Base-by-base conservation (phyloP, 164 flowering plant species). In the Aristolochia californica region DNA sequence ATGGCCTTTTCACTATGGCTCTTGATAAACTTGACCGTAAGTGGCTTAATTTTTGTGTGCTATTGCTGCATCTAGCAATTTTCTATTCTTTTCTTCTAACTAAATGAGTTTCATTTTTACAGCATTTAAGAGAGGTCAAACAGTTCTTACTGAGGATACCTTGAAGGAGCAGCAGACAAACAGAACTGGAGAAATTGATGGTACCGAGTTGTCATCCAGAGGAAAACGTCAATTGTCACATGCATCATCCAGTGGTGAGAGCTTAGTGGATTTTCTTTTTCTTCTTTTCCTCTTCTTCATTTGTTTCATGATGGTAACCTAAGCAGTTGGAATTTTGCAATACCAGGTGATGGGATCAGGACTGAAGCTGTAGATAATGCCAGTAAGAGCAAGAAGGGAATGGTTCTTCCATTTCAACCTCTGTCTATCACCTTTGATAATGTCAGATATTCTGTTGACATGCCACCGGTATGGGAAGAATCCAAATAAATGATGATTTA, bases 401-500 rank as follows among this genome's bases (percentile, higher is more conserved):
- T 80, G 80, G 72, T 80, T 65, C 77, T 80, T 61, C 85, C 85
- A n/a, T 80, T 80, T 49, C 28, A 65, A 58, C 85, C 82, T 4
- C 77, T 66, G 49, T 72, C 82, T 11, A 56, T 80, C 52, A 65
- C 80, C 17, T 78, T 78, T 55, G 76, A 78, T 51, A 70, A 76
- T 10, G 65, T 80, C 52, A 64, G 55, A 59, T 80, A 78, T 40
- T 62, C 79, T 17, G 82, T 80, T 0, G 85, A 78, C 62, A 80
- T 78, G 80, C 85, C 82, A 58, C 70, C 69, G 78, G 84, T 80
- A 73, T 24, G 10, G 11, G 0, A n/a, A 20, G 44, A 16, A 43
- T 53, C 43, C 34, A 18, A 26, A 61, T 14, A 26, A 24, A 44
- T 27, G 23, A 18, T 17, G 17, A 11, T 17, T 28, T 23, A 5